phyloP scores from a whole-genome alignment of 163 green algal species.

The Chlamydomonas reinhardtii region DNA sequence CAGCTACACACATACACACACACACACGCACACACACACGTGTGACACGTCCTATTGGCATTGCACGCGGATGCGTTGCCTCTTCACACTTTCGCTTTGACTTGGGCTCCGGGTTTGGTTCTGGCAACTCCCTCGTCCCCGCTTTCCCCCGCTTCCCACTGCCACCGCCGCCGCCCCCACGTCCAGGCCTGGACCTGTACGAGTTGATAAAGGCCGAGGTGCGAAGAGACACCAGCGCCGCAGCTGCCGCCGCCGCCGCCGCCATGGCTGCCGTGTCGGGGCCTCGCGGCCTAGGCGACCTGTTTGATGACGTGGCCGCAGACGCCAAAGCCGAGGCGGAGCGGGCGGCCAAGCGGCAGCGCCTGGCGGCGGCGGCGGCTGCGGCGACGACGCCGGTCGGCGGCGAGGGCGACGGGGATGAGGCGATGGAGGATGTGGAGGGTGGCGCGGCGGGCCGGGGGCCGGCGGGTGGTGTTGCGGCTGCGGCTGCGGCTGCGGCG shows the following conservation, averaged over 20 bases:
- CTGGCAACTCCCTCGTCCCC: too few relatives aligned
- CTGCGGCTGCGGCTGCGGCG: background rate
- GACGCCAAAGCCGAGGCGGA: background rate
- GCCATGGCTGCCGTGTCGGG: background rate
- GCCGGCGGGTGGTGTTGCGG: background rate
- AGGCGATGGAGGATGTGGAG: background rate
- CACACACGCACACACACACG: too few relatives aligned
- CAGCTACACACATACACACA: too few relatives aligned
- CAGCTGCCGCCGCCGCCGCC: too few relatives aligned
- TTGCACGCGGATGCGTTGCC: too few relatives aligned
- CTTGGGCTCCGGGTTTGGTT: too few relatives aligned
- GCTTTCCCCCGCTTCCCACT: too few relatives aligned
- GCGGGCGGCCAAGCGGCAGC: background rate
- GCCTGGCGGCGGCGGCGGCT: background rate
- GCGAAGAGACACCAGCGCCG: background rate
- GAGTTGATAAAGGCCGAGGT: slow-evolving; percentile 37
- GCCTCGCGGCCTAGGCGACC: slow-evolving; percentile 1
- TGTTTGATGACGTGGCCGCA: slow-evolving; percentile 10
- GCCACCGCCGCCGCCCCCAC: too few relatives aligned
- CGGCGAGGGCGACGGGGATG: background rate
- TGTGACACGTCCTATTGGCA: too few relatives aligned
- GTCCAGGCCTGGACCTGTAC: slow-evolving; percentile 21
- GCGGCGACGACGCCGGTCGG: background rate
- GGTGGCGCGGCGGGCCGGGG: background rate
- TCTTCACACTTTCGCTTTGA: too few relatives aligned